Evolutionary conservation across 495 filamentous ascomycete genomes (phyloP).

Genomic region (Talaromyces nanjingensis): DNA sequence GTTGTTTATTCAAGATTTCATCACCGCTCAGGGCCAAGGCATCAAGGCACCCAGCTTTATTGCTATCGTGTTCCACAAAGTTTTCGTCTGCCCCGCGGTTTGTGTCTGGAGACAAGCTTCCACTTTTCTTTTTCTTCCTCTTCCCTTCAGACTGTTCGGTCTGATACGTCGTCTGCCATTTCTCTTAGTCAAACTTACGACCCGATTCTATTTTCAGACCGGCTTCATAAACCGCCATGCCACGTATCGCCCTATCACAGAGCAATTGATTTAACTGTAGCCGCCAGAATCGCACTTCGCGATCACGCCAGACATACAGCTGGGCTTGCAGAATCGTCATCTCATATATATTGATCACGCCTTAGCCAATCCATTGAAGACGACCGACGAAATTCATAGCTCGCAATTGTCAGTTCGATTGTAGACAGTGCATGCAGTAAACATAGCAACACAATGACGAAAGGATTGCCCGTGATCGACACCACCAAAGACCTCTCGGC

Average conservation of each 20-base stretch:
- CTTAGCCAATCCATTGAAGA: neutral
- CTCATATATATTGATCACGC: neutral
- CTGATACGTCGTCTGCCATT: neutral
- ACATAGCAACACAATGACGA: neutral
- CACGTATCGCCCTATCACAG: neutral
- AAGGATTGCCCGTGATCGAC: conserved; percentile 46
- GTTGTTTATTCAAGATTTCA: neutral
- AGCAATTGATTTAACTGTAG: neutral
- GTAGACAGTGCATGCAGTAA: neutral
- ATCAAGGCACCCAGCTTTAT: neutral
- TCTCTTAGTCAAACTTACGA: neutral
- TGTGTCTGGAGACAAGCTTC: neutral
- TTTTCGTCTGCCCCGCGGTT: no score
- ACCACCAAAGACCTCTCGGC: conserved; percentile 55
- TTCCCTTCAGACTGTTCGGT: neutral
- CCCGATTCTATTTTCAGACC: neutral
- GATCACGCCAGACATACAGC: neutral
- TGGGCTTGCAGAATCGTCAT: neutral
- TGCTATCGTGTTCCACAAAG: neutral
- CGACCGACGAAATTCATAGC: neutral
- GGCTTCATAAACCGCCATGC: neutral
- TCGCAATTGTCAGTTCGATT: neutral
- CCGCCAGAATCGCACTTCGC: neutral
- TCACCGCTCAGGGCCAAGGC: neutral
- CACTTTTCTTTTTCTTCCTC: neutral